A percentile compares a stretch with the other conserved stretches of the same genome.
Conservation (phyloP, 768 basidiomycete species). For the Leccinum pellstonianum region DNA sequence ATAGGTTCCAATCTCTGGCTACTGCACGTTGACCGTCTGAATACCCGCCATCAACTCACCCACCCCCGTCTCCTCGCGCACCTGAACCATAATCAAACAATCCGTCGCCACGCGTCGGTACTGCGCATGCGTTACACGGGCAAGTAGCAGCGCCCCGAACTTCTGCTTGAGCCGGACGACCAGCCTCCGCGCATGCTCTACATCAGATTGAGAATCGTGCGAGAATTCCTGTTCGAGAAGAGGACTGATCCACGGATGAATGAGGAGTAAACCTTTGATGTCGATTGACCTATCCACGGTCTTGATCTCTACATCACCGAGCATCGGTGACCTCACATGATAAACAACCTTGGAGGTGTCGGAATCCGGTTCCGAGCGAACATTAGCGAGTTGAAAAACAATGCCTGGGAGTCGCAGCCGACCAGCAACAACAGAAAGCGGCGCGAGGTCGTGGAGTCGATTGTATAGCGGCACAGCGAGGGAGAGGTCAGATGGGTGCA, state of each 20-base stretch:
- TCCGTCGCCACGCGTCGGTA: background rate
- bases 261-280: background rate
- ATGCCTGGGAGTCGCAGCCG: background rate
- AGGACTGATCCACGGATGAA: background rate
- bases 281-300: background rate
- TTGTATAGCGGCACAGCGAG: background rate
- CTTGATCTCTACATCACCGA: background rate
- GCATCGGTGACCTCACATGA: background rate
- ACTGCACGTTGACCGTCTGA: background rate
- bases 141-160: background rate
- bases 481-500: background rate
- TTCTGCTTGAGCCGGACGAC: background rate
- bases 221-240: background rate
- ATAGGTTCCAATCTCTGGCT: background rate
- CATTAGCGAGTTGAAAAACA: background rate
- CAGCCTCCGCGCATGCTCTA: background rate
- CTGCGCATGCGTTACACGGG: background rate
- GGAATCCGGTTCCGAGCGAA: background rate
- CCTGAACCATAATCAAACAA: background rate
- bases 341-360: background rate
- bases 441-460: background rate
- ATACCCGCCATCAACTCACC: background rate
- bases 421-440: background rate
- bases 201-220: background rate
- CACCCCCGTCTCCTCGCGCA: background rate